Evolutionary conservation across 306 rosid species (phyloP), one percentile per base, ranked within the genome.

Genomic region (Corylus avellana): DNA sequence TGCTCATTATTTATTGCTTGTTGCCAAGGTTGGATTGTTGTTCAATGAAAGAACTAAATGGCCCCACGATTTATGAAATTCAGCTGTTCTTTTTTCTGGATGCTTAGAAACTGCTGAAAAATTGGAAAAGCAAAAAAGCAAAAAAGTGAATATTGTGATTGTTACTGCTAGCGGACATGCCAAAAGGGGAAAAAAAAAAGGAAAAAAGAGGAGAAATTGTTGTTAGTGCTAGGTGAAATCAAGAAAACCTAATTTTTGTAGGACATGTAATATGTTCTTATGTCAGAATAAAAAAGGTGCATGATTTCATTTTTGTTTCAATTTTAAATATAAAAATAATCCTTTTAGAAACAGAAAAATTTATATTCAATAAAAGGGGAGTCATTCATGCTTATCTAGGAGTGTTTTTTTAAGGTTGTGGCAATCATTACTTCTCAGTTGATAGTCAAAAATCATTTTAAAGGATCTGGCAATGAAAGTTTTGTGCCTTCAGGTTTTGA

Each of bases 41-140:
- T 10, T 63, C 61, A 74, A 44, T 22, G 59, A 53, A 50, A 70
- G 37, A 49, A 56, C 58, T 75, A 27, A 39, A 66, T 72, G 32
- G 12, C 55, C 48, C 55, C 50, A 69, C 20, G 25, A 29, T 48
- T 56, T 35, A 17, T 64, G n/a, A 27, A 1, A 18, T 3, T 0
- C 9, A 59, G 29, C 37, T 12, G 10, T 20, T 59, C 37, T 29
- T 11, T 20, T 25, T 12, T 37, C 14, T 2, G 22, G 13, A 35
- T 16, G 20, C 22, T 35, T 35, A 16, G 70, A 7, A 64, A 37
- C 8, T 37, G 70, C 32, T 18, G 22, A 22, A 64, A 64, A 29
- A 32, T 6, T 32, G 12, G 44, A 13, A 27, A 7, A 32, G 25
- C 4, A 55, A 55, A 13, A 27, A 7, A 32, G 25, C 4, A 55